Evolutionary conservation across 257 asterid species (phyloP).

Genomic region (Nicotiana tabacum): DNA sequence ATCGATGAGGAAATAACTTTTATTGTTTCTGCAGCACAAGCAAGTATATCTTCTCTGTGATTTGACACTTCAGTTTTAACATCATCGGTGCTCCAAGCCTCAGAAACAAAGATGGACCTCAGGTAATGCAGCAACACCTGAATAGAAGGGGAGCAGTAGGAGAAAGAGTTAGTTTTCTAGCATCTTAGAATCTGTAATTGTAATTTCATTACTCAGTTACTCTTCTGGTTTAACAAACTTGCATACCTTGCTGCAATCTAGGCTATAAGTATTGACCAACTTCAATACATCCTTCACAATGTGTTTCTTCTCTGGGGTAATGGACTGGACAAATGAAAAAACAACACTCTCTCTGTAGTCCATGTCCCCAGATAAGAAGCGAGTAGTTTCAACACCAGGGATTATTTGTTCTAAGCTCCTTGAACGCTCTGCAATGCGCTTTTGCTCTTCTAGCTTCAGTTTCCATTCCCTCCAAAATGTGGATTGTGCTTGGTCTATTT

Average conservation of each 20-base stretch:
- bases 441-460: conserved; percentile 84
- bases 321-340: conserved; percentile 68
- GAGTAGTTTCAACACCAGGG: conserved; percentile 85
- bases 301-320: conserved; percentile 65
- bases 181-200: not conserved
- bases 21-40: conserved; percentile 61
- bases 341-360: conserved; percentile 64
- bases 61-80: conserved; percentile 55
- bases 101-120: conserved; percentile 64
- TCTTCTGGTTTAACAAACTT: not conserved
- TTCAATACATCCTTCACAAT: conserved; percentile 55
- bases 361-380: conserved; percentile 76
- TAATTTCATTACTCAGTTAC: not conserved
- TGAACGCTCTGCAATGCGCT: conserved; percentile 71
- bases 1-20: conserved; percentile 45
- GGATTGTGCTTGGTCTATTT: conserved; percentile 77
- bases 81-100: conserved; percentile 69
- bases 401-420: conserved; percentile 82
- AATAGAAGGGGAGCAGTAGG: conserved; percentile 19
- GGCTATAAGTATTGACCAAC: conserved; percentile 63
- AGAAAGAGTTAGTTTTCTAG: conserved; percentile 8
- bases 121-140: conserved; percentile 81
- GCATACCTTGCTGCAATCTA: conserved; percentile 67
- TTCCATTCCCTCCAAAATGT: conserved; percentile 99
- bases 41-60: conserved; percentile 48